Percentiles rank a stretch among this genome's conserved stretches.
These are phyloP conservation scores for Diutina pseudorugosa DNA, from an alignment of 1,139 yeast species.

Conservation along the genomic window DNA sequence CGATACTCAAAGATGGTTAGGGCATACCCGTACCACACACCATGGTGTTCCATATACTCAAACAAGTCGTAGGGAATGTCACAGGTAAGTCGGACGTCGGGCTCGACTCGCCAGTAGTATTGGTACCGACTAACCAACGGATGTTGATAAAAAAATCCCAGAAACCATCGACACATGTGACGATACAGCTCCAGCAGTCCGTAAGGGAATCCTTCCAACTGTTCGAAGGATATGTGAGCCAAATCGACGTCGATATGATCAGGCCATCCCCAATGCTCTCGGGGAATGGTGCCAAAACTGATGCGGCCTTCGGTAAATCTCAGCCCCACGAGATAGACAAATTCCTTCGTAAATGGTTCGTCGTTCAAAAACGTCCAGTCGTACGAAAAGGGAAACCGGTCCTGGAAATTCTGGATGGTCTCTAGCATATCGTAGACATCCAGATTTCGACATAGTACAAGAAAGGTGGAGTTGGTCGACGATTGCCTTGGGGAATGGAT, in stretches of 20 bases:
- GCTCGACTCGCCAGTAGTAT: slow-evolving; percentile 69
- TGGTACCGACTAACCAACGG: slow-evolving; percentile 42
- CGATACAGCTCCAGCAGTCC: slow-evolving; percentile 56
- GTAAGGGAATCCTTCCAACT: slow-evolving; percentile 39
- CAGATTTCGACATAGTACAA: slow-evolving; percentile 58
- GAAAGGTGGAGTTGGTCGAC: slow-evolving; percentile 45
- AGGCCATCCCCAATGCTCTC: slow-evolving; percentile 65
- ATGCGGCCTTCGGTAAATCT: slow-evolving; percentile 45
- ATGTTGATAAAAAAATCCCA: slow-evolving; percentile 53
- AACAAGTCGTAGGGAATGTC: slow-evolving; percentile 57
- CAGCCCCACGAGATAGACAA: slow-evolving; percentile 33
- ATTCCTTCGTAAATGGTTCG: slow-evolving; percentile 45
- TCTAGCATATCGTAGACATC: slow-evolving; percentile 53
- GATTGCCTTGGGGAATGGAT: neutral
- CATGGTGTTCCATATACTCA: slow-evolving; percentile 44
- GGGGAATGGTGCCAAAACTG: slow-evolving; percentile 47
- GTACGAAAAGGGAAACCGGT: slow-evolving; percentile 53
- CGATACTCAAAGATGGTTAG: slow-evolving; percentile 52
- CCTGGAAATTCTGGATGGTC: slow-evolving; percentile 60
- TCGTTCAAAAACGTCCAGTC: slow-evolving; percentile 78
- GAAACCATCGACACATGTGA: slow-evolving; percentile 68
- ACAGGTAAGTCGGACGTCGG: slow-evolving; percentile 49
- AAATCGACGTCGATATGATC: slow-evolving; percentile 10
- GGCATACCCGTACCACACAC: slow-evolving; percentile 54
- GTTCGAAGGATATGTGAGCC: slow-evolving; percentile 36